phyloP scores from a whole-genome alignment of 306 rosid species.

The Carpinus viminea region DNA sequence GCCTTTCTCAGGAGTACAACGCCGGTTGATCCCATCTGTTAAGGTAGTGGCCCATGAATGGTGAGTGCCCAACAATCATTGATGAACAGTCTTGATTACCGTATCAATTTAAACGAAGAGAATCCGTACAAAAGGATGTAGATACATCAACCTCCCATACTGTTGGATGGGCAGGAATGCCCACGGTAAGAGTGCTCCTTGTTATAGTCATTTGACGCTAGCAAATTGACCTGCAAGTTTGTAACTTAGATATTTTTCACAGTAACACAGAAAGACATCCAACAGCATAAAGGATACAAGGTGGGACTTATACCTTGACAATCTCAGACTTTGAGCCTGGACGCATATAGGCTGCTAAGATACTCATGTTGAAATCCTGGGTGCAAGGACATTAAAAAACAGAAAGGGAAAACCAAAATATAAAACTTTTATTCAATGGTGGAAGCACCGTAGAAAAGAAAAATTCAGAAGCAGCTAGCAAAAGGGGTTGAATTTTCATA shows the following conservation, averaged over 20 bases:
- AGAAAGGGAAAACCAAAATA: slow-evolving; percentile 7
- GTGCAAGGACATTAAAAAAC: slow-evolving; percentile 25
- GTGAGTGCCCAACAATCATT: not conserved
- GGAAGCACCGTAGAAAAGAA: slow-evolving; percentile 3
- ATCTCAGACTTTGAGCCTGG: slow-evolving; percentile 78
- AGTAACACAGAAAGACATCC: not conserved
- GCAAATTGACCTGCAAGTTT: slow-evolving; percentile 59
- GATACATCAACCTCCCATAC: slow-evolving; percentile 66
- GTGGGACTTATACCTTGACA: slow-evolving; percentile 52
- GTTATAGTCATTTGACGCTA: slow-evolving; percentile 49
- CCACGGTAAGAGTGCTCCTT: slow-evolving; percentile 38
- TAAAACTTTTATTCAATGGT: slow-evolving; percentile 8
- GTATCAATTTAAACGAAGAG: not conserved
- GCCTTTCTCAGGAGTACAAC: not conserved
- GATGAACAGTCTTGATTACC: not conserved
- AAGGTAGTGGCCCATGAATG: not conserved
- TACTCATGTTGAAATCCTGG: slow-evolving; percentile 86
- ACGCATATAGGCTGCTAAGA: slow-evolving; percentile 75
- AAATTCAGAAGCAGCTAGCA: not conserved
- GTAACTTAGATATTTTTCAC: not conserved
- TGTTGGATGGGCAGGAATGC: slow-evolving; percentile 41
- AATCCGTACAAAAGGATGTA: slow-evolving; percentile 11
- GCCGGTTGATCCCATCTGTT: not conserved
- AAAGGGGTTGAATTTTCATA: not conserved
- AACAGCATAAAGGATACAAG: slow-evolving; percentile 9